Evolutionary conservation across 805 yeast genomes (phyloP).

Genomic region (Candida vartiovaarae): DNA sequence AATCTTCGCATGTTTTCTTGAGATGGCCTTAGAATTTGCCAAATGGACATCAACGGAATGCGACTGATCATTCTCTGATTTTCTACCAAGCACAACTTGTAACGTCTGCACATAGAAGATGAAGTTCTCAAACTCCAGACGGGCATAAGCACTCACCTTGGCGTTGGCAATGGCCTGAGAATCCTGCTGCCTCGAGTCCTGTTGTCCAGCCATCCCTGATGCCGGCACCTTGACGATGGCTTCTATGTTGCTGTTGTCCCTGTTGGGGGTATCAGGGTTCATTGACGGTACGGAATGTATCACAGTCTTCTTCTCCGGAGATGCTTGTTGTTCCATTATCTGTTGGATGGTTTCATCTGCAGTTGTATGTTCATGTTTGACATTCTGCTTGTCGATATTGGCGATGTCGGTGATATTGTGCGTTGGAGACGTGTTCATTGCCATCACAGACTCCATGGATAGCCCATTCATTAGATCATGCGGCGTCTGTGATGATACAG

Average conservation of each 20-base stretch:
- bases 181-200: conserved; percentile 3
- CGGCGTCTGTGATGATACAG: conserved; percentile 5
- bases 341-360: conserved; percentile 16
- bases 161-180: conserved; percentile 15
- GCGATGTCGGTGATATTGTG: not conserved
- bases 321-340: conserved; percentile 1
- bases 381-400: not conserved
- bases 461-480: not conserved
- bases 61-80: conserved; percentile 61
- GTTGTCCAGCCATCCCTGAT: conserved; percentile 4
- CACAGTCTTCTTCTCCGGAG: conserved; percentile 3
- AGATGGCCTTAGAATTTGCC: conserved; percentile 87
- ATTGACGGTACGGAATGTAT: conserved; percentile 1
- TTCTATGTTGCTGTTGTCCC: conserved; percentile 3
- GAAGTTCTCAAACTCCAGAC: conserved; percentile 84
- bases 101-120: conserved; percentile 95
- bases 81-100: conserved; percentile 89
- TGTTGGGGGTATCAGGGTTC: not conserved
- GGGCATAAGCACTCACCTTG: conserved; percentile 47
- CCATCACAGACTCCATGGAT: not conserved
- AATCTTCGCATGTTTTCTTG: conserved; percentile 90
- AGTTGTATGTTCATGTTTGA: not conserved
- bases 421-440: not conserved
- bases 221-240: conserved; percentile 14
- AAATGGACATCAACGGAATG: conserved; percentile 87